Evolutionary conservation across 345 rosid species (phyloP), one percentile per base, ranked within the genome.

Genomic region (Citrus medica): DNA sequence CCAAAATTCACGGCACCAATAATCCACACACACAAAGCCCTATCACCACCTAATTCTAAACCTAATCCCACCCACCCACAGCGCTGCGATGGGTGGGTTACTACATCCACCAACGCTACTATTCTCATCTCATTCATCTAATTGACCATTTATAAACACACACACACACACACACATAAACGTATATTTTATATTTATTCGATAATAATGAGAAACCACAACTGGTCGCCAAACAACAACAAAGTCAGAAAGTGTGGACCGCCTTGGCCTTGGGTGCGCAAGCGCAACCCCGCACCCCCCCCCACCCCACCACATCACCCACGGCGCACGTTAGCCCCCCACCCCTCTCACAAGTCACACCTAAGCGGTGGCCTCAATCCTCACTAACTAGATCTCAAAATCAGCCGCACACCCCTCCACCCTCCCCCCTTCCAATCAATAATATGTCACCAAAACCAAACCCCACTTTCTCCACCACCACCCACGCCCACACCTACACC

Each of bases 361-460:
- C 86, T 46, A 80, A 78, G 83, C 83, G 86, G 83, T 83, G 86
- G 86, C 79, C 83, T 83, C 83, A 74, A 79, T 85, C 87, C 79
- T 74, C 69, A 28, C 67, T 69, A 70, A 66, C 65, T 79, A 80
- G 85, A 83, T 84, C 90, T 81, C 84, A 78, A 84, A 83, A 82
- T 81, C 90, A 89, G 87, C 97, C 90, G 88, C 87, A 84, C 83
- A 68, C 81, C 69, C 87, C 85, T 79, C 87, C 83, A 38, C 67
- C 32, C 76, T 13, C 78, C 71, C 78, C 71, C 25, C 25, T 21
- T 53, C 19, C 78, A 72, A 25, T 73, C 83, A 87, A 83, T 86
- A 87, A 83, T 86, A 86, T 86, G 87, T 66, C 88, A 67, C 81
- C 90, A 70, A 80, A 80, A 67, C 81, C 90, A 70, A 80, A 78